A percentile compares a stretch with the other conserved stretches of the same genome.
Conservation (phyloP, 2,329 filamentous ascomycete genomes). For the Seiridium unicorne region DNA sequence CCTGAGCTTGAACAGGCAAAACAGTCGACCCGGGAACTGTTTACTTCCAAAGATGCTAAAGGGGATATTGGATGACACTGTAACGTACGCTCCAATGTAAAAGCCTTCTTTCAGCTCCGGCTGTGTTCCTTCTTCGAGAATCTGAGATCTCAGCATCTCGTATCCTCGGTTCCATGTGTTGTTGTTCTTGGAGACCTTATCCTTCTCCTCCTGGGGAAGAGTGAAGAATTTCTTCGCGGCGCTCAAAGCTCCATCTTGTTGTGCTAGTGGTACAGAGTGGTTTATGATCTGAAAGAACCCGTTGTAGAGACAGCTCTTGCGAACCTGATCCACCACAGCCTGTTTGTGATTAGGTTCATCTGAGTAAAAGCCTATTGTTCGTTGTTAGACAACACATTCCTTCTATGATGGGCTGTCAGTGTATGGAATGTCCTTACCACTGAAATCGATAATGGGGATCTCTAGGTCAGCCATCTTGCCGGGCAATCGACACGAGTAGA, state of each 20-base stretch:
- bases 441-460: conserved; percentile 28
- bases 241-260: neutral
- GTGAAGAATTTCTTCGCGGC: conserved; percentile 1
- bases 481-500: neutral
- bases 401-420: neutral
- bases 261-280: neutral
- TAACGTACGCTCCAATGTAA: neutral
- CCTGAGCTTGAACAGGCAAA: too few species aligned
- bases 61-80: too few species aligned
- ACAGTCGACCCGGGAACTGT: too few species aligned
- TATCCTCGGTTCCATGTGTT: conserved; percentile 8
- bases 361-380: conserved; percentile 17
- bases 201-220: conserved; percentile 6
- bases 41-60: too few species aligned
- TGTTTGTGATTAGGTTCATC: conserved; percentile 21
- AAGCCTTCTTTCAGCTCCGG: conserved; percentile 14
- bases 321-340: conserved; percentile 32
- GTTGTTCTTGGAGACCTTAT: conserved; percentile 6
- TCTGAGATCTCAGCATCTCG: conserved; percentile 8
- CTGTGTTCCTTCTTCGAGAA: conserved; percentile 12
- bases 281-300: conserved; percentile 10
- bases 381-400: neutral
- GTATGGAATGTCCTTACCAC: conserved; percentile 15
- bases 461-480: conserved; percentile 11
- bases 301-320: conserved; percentile 34